A percentile compares a stretch with the other conserved stretches of the same genome.
These are phyloP conservation scores for Candolleomyces efflorescens DNA, from an alignment of 768 basidiomycete genomes.

Conservation along the genomic window DNA sequence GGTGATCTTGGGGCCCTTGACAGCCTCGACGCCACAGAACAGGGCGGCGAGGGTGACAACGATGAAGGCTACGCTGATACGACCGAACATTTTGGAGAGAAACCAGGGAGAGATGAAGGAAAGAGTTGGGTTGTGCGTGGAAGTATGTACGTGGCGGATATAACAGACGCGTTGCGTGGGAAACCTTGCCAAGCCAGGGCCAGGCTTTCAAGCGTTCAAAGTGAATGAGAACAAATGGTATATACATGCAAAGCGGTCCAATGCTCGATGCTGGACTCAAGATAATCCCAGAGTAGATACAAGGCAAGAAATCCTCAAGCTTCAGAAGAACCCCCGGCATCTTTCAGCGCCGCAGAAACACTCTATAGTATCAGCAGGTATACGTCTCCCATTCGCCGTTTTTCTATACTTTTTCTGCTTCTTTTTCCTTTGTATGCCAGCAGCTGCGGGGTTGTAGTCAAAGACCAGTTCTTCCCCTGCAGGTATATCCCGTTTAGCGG, in stretches of 20 bases:
- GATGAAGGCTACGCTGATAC: constrained; percentile 57
- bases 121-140: constrained; percentile 23
- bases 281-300: too few relatives aligned
- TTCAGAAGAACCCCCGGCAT: background rate
- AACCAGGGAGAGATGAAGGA: constrained; percentile 14
- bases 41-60: constrained; percentile 62
- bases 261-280: too few relatives aligned
- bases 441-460: constrained; percentile 53
- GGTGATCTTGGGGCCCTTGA: constrained; percentile 86
- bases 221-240: too few relatives aligned
- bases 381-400: constrained; percentile 8
- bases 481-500: constrained; percentile 42
- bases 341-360: constrained; percentile 8
- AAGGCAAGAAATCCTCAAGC: background rate
- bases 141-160: background rate
- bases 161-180: background rate
- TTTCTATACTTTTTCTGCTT: constrained; percentile 9
- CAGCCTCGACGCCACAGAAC: constrained; percentile 75
- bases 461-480: constrained; percentile 56
- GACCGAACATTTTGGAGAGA: constrained; percentile 49
- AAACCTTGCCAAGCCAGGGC: background rate
- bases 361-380: background rate
- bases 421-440: constrained; percentile 10
- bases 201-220: background rate
- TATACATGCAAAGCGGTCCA: too few relatives aligned